A percentile compares a stretch with the other conserved stretches of the same genome.
Conservation (phyloP, 495 filamentous ascomycete species). For the Bombardia bombarda region DNA sequence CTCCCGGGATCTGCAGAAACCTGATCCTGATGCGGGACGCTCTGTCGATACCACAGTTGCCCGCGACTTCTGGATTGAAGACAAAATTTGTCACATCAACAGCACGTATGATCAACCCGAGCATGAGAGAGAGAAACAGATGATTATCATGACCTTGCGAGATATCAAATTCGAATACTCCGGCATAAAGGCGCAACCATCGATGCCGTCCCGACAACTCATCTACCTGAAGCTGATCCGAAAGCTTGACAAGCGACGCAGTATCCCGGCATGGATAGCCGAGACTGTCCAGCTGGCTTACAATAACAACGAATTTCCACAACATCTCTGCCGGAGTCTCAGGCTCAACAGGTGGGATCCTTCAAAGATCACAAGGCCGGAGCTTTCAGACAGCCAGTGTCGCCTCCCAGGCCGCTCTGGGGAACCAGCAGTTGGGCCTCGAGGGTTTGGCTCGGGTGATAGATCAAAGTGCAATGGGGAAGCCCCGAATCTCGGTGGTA, state of each 20-base stretch:
- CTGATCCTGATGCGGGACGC: no score
- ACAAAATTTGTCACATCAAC: background rate
- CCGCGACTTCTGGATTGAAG: background rate
- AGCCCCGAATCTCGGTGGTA: no score
- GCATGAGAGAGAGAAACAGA: background rate
- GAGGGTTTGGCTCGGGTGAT: no score
- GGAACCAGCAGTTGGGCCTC: no score
- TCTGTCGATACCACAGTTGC: no score
- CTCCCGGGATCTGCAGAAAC: no score
- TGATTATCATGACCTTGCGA: background rate
- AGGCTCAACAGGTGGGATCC: background rate
- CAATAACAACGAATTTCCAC: background rate
- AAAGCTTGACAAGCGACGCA: background rate
- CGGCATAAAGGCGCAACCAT: background rate
- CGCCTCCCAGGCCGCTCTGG: no score
- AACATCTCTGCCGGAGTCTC: background rate
- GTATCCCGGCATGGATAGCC: background rate
- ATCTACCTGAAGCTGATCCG: background rate
- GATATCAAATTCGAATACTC: background rate
- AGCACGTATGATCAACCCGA: background rate
- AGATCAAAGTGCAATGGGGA: no score
- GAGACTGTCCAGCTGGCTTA: background rate
- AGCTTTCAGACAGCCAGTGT: constrained; percentile 53
- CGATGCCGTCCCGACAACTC: background rate
- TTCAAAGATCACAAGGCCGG: background rate